These are phyloP conservation scores for Cenchrus fungigraminus DNA, from an alignment of 176 grass and related monocot genomes.

Conservation along the genomic window DNA sequence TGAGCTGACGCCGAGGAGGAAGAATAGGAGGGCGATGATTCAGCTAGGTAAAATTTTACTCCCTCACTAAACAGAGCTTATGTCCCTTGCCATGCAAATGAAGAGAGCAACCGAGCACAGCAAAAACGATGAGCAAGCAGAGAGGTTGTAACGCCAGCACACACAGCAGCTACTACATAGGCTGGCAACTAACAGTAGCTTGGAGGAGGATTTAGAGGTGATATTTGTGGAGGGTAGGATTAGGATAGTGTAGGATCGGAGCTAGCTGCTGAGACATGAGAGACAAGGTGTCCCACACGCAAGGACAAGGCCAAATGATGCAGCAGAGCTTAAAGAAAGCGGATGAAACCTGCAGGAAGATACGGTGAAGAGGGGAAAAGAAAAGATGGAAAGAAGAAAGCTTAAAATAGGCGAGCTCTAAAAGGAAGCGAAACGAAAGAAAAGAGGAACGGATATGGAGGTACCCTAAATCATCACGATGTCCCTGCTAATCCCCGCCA, in stretches of 20 bases:
- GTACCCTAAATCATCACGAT: conserved; percentile 8
- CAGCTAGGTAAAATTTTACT: neutral
- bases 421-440: conserved; percentile 26
- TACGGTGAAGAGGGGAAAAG: conserved; percentile 21
- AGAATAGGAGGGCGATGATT: neutral
- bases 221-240: conserved; percentile 30
- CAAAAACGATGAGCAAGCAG: conserved; percentile 16
- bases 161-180: neutral
- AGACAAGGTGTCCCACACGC: conserved; percentile 28
- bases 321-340: conserved; percentile 17
- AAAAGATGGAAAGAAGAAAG: neutral
- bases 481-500: conserved; percentile 32
- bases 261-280: neutral
- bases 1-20: neutral
- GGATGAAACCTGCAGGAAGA: conserved; percentile 51
- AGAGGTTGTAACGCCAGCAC: neutral
- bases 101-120: neutral
- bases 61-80: conserved; percentile 7
- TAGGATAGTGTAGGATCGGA: neutral
- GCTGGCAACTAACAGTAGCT: conserved; percentile 8
- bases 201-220: conserved; percentile 4
- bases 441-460: neutral
- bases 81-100: neutral
- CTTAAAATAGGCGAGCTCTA: neutral
- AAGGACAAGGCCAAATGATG: conserved; percentile 13